Percentiles rank a stretch among this genome's conserved stretches.
These are phyloP conservation scores for Suillus subluteus DNA, from an alignment of 768 basidiomycete species.

Conservation along the genomic window DNA sequence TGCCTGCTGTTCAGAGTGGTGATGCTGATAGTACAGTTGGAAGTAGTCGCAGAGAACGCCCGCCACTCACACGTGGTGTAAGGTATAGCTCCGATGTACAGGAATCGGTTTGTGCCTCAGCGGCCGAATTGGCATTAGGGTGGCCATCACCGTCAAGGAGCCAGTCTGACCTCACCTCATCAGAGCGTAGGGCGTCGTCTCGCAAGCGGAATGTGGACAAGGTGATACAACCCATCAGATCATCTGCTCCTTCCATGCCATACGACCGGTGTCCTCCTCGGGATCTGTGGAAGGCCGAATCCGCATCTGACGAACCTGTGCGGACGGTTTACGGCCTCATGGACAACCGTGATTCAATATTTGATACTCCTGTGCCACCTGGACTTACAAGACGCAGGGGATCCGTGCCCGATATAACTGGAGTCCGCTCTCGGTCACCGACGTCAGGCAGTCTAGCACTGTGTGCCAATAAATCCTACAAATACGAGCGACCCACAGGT, in stretches of 20 bases:
- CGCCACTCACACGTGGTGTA: conserved; percentile 10
- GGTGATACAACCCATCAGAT: conserved; percentile 21
- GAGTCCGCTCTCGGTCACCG: conserved; percentile 22
- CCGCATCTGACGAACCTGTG: conserved; percentile 4
- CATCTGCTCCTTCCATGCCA: conserved; percentile 20
- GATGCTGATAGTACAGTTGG: conserved; percentile 8
- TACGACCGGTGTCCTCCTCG: conserved; percentile 22
- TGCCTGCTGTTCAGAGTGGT: conserved; percentile 16
- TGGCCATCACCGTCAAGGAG: conserved; percentile 13
- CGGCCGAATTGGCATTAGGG: conserved; percentile 16
- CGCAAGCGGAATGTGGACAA: conserved; percentile 25
- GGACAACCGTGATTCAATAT: conserved; percentile 1
- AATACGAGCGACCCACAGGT: conserved; percentile 30
- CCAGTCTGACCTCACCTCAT: conserved; percentile 10
- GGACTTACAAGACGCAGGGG: conserved; percentile 22
- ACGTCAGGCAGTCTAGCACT: conserved; percentile 33
- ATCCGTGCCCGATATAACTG: conserved; percentile 13
- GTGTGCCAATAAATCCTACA: conserved; percentile 24
- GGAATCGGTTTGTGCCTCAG: conserved; percentile 16
- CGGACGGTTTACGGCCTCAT: conserved; percentile 10
- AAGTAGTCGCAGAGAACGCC: conserved; percentile 13
- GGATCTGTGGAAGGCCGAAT: conserved; percentile 25
- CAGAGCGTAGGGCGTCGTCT: conserved; percentile 6
- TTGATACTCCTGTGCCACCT: conserved; percentile 17
- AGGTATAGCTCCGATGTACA: conserved; percentile 17